Evolutionary conservation across 2,329 filamentous ascomycete genomes (phyloP).

Genomic region (Rutstroemia sp.): DNA sequence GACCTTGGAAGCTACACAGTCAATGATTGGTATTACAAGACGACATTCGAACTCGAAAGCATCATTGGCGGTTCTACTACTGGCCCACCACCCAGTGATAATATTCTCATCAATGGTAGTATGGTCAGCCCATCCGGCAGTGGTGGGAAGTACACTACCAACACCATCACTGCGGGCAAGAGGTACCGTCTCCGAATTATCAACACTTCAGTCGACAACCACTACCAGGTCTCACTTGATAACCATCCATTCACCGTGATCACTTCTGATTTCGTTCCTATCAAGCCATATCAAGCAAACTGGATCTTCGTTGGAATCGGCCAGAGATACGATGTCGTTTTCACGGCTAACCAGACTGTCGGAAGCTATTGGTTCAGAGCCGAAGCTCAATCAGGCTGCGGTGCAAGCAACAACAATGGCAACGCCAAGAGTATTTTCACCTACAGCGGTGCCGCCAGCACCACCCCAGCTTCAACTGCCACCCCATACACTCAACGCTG

Average conservation of each 20-base stretch:
- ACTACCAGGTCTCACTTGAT: conserved; percentile 40
- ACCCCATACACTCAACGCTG: conserved; percentile 7
- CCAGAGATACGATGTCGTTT: conserved; percentile 38
- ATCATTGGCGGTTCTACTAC: not conserved
- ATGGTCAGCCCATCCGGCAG: conserved; percentile 17
- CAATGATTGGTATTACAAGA: conserved; percentile 20
- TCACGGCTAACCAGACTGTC: conserved; percentile 36
- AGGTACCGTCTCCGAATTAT: conserved; percentile 40
- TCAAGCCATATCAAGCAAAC: conserved; percentile 43
- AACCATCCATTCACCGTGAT: conserved; percentile 51
- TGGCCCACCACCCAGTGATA: conserved; percentile 30
- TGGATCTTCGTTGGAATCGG: conserved; percentile 35
- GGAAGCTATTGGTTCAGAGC: conserved; percentile 47
- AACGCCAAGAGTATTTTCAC: conserved; percentile 11
- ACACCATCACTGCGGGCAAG: conserved; percentile 15
- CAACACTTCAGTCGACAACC: conserved; percentile 37
- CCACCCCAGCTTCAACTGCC: conserved; percentile 4
- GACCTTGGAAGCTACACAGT: conserved; percentile 13
- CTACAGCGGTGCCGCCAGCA: conserved; percentile 8
- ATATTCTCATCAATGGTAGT: conserved; percentile 39
- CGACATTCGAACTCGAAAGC: conserved; percentile 33
- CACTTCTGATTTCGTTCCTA: conserved; percentile 48
- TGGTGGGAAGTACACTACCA: conserved; percentile 12
- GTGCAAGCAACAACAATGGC: conserved; percentile 4
- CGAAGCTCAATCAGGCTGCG: conserved; percentile 6